Base-by-base conservation (phyloP, 1,284 basidiomycete species). In the Ceratobasidium sp. region DNA sequence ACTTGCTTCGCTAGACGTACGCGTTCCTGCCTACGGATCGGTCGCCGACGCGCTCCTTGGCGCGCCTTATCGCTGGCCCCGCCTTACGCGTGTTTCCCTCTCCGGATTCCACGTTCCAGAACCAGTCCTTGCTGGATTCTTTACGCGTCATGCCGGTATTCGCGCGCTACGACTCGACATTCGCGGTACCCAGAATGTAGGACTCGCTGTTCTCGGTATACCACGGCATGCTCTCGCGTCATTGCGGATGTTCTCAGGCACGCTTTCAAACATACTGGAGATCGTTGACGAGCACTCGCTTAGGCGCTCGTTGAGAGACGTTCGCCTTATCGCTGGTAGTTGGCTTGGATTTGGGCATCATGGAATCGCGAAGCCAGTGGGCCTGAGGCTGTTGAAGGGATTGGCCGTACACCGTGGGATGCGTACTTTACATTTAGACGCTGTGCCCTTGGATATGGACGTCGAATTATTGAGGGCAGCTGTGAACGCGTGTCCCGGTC, bases 281-380 rank as follows among this genome's bases (percentile, higher is more conserved):
- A 55, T 69, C 11, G 52, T 69, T 43, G 66, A 69, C 26, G 66
- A 69, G 47, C 66, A 69, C 43, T 41, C 66, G 16, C 38, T 69
- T 11, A 35, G 66, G 21, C 66, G 66, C 9, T 69, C 66, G 23
- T 54, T 69, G 16, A 54, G 41, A 38, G 66, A 69, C 18, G 66
- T 69, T 46, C 66, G 66, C 14, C n/a, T 69, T 28, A 69, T 69
- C 35, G 52, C 43, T 18, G 66, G 66, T 23, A 69, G 66, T 26
- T 69, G 66, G 66, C 52, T 69, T 11, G 66, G 66, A 2, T 69
- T 69, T 44, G 66, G 66, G 23, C 66, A 69, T 30, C 66, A 69
- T 32, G 66, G 66, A 5, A 54, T 69, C 32, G 55, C 66, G 43
- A 69, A 69, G 41, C 66, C 66, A 3, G 66, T 54, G 8, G 66